A percentile compares a stretch with the other conserved stretches of the same genome.
phyloP scores from a whole-genome alignment of 31 red algal genomes.

The Odonthalia washingtoniensis region DNA sequence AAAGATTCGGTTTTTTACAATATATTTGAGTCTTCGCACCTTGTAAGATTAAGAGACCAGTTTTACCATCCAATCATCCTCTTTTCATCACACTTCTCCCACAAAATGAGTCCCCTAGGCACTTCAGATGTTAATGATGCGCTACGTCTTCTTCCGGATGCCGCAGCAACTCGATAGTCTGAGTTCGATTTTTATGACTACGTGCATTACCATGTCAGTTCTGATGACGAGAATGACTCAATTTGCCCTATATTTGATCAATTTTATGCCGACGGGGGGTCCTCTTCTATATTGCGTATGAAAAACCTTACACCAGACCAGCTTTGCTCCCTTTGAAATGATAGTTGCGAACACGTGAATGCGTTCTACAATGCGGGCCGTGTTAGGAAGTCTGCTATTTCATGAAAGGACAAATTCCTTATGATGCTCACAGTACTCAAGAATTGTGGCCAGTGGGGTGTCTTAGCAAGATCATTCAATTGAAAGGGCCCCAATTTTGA shows the following conservation, averaged over 20 bases:
- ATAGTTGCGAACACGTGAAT: neutral
- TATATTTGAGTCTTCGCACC: no score
- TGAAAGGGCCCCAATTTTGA: no score
- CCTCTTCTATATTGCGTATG: neutral
- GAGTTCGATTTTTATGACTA: neutral
- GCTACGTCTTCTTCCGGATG: neutral
- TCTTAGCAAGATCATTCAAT: no score
- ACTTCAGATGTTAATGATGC: no score
- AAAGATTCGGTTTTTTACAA: no score
- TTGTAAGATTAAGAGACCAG: no score
- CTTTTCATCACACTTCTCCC: no score
- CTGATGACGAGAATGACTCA: no score
- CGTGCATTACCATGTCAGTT: neutral
- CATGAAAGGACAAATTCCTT: constrained; percentile 17
- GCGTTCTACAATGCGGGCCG: neutral
- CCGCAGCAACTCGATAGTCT: neutral
- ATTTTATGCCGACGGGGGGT: neutral
- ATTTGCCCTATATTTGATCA: no score
- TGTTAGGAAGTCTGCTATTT: neutral
- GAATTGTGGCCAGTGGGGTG: no score
- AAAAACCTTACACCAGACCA: neutral
- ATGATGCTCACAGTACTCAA: constrained; percentile 29
- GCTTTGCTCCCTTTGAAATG: neutral
- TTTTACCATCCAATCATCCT: no score
- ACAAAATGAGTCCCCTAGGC: no score